Base-by-base conservation (phyloP, 2,329 filamentous ascomycete species). In the Didymella pinodella region DNA sequence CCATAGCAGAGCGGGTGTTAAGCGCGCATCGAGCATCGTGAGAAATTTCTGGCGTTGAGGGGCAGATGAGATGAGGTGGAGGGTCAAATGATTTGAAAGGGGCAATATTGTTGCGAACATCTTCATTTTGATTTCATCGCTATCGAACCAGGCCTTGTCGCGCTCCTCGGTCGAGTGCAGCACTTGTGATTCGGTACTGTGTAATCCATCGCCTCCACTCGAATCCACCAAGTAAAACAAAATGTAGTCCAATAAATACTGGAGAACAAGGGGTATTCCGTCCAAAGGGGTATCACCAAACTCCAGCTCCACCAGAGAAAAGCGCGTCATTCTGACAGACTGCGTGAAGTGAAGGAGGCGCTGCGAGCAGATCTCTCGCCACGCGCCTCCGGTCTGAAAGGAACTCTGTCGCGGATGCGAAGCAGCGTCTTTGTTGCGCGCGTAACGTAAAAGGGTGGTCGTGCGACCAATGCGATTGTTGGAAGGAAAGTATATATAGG, bases 291-390 rank as follows among this genome's bases (percentile, higher is more conserved):
- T 76, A 75, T 76, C 74, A 67, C 72, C 74, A 76, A 76, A 76
- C 74, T 75, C 74, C 72, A 75, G 73, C 73, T 75, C 72, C 74
- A 75, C 72, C 72, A 73, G 70, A 75, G 70, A 75, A 75, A 64
- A 50, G 47, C 57, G 63, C 57, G 61, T 52, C 36, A 34, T 54
- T 40, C 46, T 44, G 32, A 52, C 26, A 55, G 59, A 50, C 51
- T 48, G 48, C 48, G 52, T n/a, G 51, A 61, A 57, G 54, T 38
- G 38, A 58, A 58, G 49, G 51, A 58, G 51, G 49, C 52, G 54
- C 36, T 54, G 63, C 56, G 58, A 50, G 54, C 48, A 44, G 55
- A 48, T 26, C 28, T 4, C 40, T 18, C 7, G 43, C 20, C 7
- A 14, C 1, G 5, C 38, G 48, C 44, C 54, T 57, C 48, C 48